Base-by-base conservation (phyloP, 179 eudicot genomes). In the Dionaea muscipula region DNA sequence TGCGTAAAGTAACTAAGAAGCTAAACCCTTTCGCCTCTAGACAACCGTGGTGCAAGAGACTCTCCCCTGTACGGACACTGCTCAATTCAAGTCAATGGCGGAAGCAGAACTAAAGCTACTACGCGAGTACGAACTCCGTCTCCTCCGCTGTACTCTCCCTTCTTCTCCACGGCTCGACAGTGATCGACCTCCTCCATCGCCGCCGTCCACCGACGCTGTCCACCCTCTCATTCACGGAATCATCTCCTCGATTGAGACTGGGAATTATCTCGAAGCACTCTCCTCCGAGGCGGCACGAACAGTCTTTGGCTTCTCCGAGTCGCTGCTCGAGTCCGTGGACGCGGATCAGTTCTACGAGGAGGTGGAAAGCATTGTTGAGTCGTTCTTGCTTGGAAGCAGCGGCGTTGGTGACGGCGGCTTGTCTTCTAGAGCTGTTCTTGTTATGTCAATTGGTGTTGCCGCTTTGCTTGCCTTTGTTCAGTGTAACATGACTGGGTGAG, bases 381-480 rank as follows among this genome's bases (percentile, higher is more conserved):
- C 71, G 14, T 81, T 72, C 51, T 67, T 83, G 48, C 41, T 60
- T 2, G 60, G 57, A 22, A 57, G 43, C 36, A 68, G 61, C 15
- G 63, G 39, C 39, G 70, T 31, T 26, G 58, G 39, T 60, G 72
- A 59, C 20, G 33, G 2, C 12, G 75, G 72, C 2, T 47, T 23
- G 51, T 26, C 55, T 33, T 64, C 19, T 12, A 71, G 61, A 56
- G 68, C 60, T 14, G 53, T 90, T 51, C 46, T 83, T 18, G 69
- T 81, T 26, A 63, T 76, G 73, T 71, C 79, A 0, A 19, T 80
- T 54, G 90, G 81, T 23, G 81, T 86, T 41, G 76, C 94, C 2
- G 78, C 97, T 51, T 66, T 86, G 47, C 84, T 86, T 26, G 90
- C 84, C 21, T 90, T 86, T 62, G 60, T 68, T 51, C 97, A 86